Evolutionary conservation across 208 protist species (phyloP), one percentile per base, ranked within the genome.

Genomic region (Strigomonas culicis): DNA sequence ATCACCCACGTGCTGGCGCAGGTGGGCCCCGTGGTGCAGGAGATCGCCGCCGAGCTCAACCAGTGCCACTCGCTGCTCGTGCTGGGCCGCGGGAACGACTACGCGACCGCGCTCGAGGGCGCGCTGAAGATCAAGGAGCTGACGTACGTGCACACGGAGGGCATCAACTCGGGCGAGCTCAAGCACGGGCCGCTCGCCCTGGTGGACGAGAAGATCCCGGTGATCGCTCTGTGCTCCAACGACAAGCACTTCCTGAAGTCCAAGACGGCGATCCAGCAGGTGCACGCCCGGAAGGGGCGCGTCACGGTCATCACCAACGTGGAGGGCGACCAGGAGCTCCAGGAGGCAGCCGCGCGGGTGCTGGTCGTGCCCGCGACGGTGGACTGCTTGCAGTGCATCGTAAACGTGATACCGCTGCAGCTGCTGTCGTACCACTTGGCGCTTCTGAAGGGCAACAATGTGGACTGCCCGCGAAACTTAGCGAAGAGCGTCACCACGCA

Each of bases 121-220:
- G 88, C 96, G 19, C 79, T 98, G 30, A 99, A 99, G 72, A 82
- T 99, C 59, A 99, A 99, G 75, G 98, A 99, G 80, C 73, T 99
- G 43, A 94, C 84, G 13, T 99, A 99, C 81, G 88, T 99, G 22
- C 97, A 99, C 73, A 92, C 96, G 4, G 98, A 99, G 70, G 97
- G 97, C 49, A 97, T 98, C 59, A 84, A 95, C 58, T 83, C 84
- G 1, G 98, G 98, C 7, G 97, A 98, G 62, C 82, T 99, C 10
- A 99, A 99, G 82, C 98, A 99, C 66, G 98, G 98, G 10, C 96
- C 98, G 13, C 87, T 99, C 17, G 98, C 98, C 25, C 79, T 99
- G 4, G 91, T 99, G 36, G 97, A 99, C 51, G 83, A 92, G 59
- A 70, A 86, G 19, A 88, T 98, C 31, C 82, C 93, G 7, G 88